Conservation (phyloP, 208 protist genomes). For the Lotmaria passim region DNA sequence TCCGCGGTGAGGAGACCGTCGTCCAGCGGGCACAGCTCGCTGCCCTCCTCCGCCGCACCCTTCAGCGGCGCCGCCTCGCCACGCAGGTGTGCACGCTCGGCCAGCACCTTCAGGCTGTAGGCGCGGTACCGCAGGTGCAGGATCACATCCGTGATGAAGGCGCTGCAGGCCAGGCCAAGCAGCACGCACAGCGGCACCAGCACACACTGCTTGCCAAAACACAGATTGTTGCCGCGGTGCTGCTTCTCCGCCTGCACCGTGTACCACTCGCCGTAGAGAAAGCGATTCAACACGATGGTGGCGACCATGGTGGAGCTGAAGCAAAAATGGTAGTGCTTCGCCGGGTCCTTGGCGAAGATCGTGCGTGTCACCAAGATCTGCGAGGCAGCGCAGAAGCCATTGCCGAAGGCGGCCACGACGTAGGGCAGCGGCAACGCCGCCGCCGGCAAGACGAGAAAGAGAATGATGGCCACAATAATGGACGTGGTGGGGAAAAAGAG, state of each 20-base stretch:
- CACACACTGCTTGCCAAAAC: conserved; percentile 39
- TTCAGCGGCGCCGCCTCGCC: conserved; percentile 28
- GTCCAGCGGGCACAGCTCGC: background rate
- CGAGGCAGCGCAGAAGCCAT: conserved; percentile 58
- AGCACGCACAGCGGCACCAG: conserved; percentile 54
- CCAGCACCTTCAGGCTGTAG: conserved; percentile 43
- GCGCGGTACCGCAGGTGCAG: conserved; percentile 48
- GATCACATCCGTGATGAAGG: conserved; percentile 41
- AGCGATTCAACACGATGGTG: conserved; percentile 56
- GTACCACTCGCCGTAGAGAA: conserved; percentile 78
- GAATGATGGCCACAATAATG: conserved; percentile 46
- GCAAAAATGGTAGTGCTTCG: conserved; percentile 78
- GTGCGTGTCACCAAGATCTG: conserved; percentile 65
- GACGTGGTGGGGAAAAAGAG: conserved; percentile 44
- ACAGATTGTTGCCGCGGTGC: conserved; percentile 16
- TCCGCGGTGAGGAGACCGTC: background rate
- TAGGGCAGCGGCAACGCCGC: conserved; percentile 52
- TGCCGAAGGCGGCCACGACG: conserved; percentile 55
- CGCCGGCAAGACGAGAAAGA: conserved; percentile 46
- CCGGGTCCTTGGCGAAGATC: conserved; percentile 68
- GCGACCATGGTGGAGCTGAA: conserved; percentile 42
- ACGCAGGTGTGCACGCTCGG: conserved; percentile 44
- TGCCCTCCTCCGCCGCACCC: background rate
- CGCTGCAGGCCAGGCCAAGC: conserved; percentile 39
- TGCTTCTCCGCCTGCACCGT: conserved; percentile 53